These are phyloP conservation scores for Neonectria hederae DNA, from an alignment of 2,329 filamentous ascomycete genomes.

Conservation along the genomic window DNA sequence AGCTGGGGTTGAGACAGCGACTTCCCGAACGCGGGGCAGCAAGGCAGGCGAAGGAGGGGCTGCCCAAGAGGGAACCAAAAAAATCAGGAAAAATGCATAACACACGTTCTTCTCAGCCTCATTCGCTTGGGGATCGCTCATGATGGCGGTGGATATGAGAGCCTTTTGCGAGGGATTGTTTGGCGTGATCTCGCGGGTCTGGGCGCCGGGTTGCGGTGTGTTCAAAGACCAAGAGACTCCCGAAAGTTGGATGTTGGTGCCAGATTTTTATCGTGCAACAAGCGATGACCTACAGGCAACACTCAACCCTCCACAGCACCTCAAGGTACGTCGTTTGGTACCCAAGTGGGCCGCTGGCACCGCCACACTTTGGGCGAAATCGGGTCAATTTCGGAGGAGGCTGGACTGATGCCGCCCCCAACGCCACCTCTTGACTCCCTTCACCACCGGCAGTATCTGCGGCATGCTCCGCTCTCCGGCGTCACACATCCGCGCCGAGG, in stretches of 20 bases:
- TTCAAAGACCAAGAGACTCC: slow-evolving; percentile 38
- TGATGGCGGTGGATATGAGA: slow-evolving; percentile 61
- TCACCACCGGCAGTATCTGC: slow-evolving; percentile 46
- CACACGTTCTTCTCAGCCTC: slow-evolving; percentile 96
- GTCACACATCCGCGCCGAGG: slow-evolving; percentile 26
- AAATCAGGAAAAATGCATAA: slow-evolving; percentile 35
- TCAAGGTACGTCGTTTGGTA: slow-evolving; percentile 27
- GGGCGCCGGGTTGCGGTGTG: slow-evolving; percentile 32
- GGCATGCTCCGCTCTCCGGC: slow-evolving; percentile 28
- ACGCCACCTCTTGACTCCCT: not conserved
- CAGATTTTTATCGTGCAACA: slow-evolving; percentile 46
- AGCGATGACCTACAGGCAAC: slow-evolving; percentile 40
- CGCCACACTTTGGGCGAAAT: slow-evolving; percentile 17
- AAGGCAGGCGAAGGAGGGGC: slow-evolving; percentile 38
- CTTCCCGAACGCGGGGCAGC: slow-evolving; percentile 45
- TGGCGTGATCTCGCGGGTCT: slow-evolving; percentile 40
- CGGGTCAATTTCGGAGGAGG: slow-evolving; percentile 25
- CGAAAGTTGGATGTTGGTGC: slow-evolving; percentile 46
- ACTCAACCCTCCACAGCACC: too few species aligned
- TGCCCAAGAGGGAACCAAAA: slow-evolving; percentile 10
- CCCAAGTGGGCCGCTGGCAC: slow-evolving; percentile 29
- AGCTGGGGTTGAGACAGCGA: slow-evolving; percentile 19
- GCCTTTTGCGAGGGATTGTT: slow-evolving; percentile 37
- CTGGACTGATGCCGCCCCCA: not conserved
- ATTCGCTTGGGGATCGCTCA: slow-evolving; percentile 87